Conservation (phyloP, 164 flowering plant genomes). For the Vitis amurensis region DNA sequence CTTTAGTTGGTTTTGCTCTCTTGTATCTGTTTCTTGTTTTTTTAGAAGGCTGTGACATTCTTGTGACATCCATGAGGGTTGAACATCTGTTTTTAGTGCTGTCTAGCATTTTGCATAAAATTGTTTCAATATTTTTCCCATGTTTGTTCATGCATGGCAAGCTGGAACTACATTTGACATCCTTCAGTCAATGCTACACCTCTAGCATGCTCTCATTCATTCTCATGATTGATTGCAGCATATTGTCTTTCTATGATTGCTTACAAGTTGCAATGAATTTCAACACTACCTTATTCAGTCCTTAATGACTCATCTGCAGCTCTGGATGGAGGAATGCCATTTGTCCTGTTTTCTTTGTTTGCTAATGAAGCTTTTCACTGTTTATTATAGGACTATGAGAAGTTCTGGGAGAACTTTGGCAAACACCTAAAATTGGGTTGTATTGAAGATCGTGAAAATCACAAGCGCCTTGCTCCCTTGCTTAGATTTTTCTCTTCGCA, state of each 20-base stretch:
- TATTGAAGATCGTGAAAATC: constrained; percentile 91
- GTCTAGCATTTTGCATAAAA: too few species aligned
- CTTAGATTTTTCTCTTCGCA: constrained; percentile 91
- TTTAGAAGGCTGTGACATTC: too few species aligned
- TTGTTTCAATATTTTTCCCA: too few species aligned
- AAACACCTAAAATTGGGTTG: constrained; percentile 86
- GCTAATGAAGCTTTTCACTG: background rate
- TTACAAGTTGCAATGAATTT: background rate
- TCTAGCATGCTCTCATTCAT: too few species aligned
- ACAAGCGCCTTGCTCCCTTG: constrained; percentile 89
- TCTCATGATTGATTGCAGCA: background rate
- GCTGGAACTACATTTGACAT: too few species aligned
- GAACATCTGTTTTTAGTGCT: too few species aligned
- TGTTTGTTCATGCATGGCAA: too few species aligned
- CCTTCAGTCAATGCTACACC: too few species aligned
- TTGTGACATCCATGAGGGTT: too few species aligned
- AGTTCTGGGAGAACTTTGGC: constrained; percentile 91
- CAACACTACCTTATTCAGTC: background rate
- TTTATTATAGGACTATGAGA: constrained; percentile 76
- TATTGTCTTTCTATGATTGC: background rate
- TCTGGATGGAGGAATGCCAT: too few species aligned
- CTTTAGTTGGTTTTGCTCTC: background rate
- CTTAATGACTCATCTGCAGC: background rate
- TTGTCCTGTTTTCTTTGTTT: constrained; percentile 1
- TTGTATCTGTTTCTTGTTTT: background rate